These are phyloP conservation scores for Cercospora zeae-maydis DNA, from an alignment of 2,329 filamentous ascomycete genomes.

Conservation along the genomic window DNA sequence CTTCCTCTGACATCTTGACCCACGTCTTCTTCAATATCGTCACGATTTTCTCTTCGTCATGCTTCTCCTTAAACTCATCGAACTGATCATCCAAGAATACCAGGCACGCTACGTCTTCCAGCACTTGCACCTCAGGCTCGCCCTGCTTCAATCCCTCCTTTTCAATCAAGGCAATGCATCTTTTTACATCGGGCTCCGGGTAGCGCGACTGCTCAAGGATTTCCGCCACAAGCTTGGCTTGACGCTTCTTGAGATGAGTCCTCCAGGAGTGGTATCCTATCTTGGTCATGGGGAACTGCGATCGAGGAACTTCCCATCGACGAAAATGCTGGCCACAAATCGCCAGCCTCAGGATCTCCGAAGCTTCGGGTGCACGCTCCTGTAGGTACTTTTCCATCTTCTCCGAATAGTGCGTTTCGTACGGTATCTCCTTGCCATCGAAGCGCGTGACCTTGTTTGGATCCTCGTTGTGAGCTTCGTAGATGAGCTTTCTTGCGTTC, in stretches of 20 bases:
- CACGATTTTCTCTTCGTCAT: constrained; percentile 75
- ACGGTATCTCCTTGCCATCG: constrained; percentile 54
- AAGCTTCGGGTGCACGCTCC: constrained; percentile 58
- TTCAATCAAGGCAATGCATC: constrained; percentile 68
- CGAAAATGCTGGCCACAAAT: constrained; percentile 82
- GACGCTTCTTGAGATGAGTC: constrained; percentile 66
- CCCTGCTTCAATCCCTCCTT: constrained; percentile 68
- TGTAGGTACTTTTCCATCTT: constrained; percentile 74
- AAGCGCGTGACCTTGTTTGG: constrained; percentile 54
- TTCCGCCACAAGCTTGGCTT: constrained; percentile 57
- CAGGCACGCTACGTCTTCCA: constrained; percentile 83
- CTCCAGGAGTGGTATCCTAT: constrained; percentile 79
- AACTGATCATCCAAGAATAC: constrained; percentile 87
- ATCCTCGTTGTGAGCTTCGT: constrained; percentile 67
- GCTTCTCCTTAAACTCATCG: constrained; percentile 69
- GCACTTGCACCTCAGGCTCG: constrained; percentile 65
- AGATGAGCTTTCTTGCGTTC: constrained; percentile 61
- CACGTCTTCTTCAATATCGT: constrained; percentile 69
- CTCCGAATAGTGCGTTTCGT: constrained; percentile 77
- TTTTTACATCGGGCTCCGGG: constrained; percentile 52
- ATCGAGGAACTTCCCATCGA: constrained; percentile 77
- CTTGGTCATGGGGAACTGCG: constrained; percentile 69
- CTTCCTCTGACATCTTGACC: constrained; percentile 67
- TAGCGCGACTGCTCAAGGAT: constrained; percentile 55
- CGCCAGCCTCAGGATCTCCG: constrained; percentile 66